Percentiles rank a stretch among this genome's conserved stretches.
Evolutionary conservation across 106 monocot genomes (phyloP).

Genomic region (Posidonia australis): DNA sequence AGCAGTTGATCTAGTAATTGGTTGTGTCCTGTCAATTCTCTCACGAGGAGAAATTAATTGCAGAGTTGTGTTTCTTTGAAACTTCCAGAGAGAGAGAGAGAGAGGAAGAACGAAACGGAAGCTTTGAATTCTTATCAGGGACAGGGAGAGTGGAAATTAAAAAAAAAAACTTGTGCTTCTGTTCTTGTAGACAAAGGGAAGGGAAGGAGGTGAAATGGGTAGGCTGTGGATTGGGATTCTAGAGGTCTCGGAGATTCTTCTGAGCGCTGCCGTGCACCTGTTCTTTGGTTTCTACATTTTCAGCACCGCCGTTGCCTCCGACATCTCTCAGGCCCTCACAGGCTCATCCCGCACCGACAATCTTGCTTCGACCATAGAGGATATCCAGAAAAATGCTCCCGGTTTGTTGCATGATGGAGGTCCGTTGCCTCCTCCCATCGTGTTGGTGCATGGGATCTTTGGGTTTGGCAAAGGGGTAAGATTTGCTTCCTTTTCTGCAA

Average conservation of each 20-base stretch:
- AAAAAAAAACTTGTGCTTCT: no score
- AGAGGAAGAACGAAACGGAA: no score
- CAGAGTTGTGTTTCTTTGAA: no score
- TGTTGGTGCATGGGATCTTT: constrained; percentile 84
- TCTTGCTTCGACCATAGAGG: neutral
- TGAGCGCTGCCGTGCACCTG: constrained; percentile 60
- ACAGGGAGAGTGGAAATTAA: no score
- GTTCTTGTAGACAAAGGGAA: neutral
- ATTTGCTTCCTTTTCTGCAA: neutral
- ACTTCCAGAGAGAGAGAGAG: no score
- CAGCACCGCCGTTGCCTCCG: constrained; percentile 71
- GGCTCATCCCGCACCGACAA: neutral
- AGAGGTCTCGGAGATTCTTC: constrained; percentile 36
- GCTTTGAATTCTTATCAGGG: no score
- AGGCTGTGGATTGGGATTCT: constrained; percentile 31
- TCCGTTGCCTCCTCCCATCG: constrained; percentile 42
- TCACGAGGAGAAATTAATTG: no score
- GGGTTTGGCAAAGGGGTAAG: constrained; percentile 86
- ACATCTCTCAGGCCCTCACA: constrained; percentile 46
- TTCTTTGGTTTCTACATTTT: constrained; percentile 75
- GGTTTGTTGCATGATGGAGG: neutral
- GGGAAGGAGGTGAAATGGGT: constrained; percentile 25
- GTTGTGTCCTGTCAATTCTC: no score
- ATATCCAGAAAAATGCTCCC: neutral
- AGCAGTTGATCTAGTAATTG: no score